Base-by-base conservation (phyloP, 768 basidiomycete genomes). In the Pleurotus djamor region DNA sequence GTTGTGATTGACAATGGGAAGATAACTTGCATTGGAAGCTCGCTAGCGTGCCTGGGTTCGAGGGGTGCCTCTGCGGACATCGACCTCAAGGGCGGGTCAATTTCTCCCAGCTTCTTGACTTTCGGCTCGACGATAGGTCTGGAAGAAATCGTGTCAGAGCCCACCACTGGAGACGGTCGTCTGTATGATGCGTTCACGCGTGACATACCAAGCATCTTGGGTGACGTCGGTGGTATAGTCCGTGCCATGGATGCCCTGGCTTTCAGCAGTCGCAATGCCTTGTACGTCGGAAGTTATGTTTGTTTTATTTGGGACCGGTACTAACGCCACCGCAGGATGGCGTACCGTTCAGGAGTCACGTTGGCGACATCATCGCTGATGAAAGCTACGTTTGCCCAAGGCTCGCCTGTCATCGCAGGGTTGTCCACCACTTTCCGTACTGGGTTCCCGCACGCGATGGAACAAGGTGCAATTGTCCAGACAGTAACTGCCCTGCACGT, bases 111-210 rank as follows among this genome's bases (percentile, higher is more conserved):
- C 4, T 67, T 94, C 59, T 79, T 83, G 79, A 71, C 82, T 0
- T 80, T 80, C 64, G 94, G 94, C 2, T 84, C 90, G 14, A 73
- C 82, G 17, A 68, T 96, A 21, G 94, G 93, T 4, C 66, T 92
- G 37, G 84, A 84, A 68, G 93, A 94, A 68, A 94, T 95, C 36
- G 71, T 74, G 14, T 74, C 77, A 28, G 94, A 95, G 68, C 74
- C 82, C 21, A 85, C 86, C 10, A 94, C 88, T 5, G 78, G 78
- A 13, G 87, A 88, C 57, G 87, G 87, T 1, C 72, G 75, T 47
- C 80, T 82, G 8, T 81, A 79, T 43, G 85, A 90, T 63, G 84
- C 90, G 41, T 75, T 88, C 68, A 62, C 58, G 45, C 61, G 55
- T 10, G 69, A 84, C 65, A 67, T 75, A 33, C 77, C 73, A 5